A percentile compares a stretch with the other conserved stretches of the same genome.
Conservation (phyloP, 768 basidiomycete species). For the Kwoniella heveanensis region DNA sequence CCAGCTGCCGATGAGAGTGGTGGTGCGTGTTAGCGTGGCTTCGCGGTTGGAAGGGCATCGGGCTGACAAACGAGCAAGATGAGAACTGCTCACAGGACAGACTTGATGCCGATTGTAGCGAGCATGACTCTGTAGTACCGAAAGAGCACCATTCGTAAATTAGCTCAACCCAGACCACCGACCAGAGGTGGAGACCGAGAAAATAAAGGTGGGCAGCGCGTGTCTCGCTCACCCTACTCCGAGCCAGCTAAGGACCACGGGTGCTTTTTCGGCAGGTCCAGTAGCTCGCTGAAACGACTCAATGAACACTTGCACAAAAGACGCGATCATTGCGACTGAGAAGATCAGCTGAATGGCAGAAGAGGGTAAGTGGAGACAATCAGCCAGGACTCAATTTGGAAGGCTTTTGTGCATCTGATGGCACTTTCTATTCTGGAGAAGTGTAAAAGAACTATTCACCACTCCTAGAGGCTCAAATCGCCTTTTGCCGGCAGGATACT, state of each 20-base stretch:
- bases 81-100: slow-evolving; percentile 35
- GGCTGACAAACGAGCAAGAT: not conserved
- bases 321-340: slow-evolving; percentile 57
- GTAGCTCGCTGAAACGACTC: slow-evolving; percentile 55
- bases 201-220: too few species aligned
- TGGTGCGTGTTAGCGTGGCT: too few species aligned
- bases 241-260: slow-evolving; percentile 44
- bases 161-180: too few species aligned
- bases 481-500: slow-evolving; percentile 55
- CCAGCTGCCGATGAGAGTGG: slow-evolving; percentile 42
- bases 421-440: not conserved
- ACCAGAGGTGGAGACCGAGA: too few species aligned
- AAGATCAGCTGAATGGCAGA: slow-evolving; percentile 50
- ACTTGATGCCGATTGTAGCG: slow-evolving; percentile 57
- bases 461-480: slow-evolving; percentile 58
- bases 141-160: too few species aligned
- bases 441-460: slow-evolving; percentile 24
- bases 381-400: too few species aligned
- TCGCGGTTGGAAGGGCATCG: too few species aligned
- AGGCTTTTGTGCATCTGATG: too few species aligned
- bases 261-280: slow-evolving; percentile 33
- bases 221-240: slow-evolving; percentile 55
- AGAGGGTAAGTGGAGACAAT: too few species aligned
- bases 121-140: slow-evolving; percentile 52
- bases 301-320: slow-evolving; percentile 57